Percentiles rank a stretch among this genome's conserved stretches.
phyloP scores from a whole-genome alignment of 2,329 filamentous ascomycete species.

The Fusarium sp. region DNA sequence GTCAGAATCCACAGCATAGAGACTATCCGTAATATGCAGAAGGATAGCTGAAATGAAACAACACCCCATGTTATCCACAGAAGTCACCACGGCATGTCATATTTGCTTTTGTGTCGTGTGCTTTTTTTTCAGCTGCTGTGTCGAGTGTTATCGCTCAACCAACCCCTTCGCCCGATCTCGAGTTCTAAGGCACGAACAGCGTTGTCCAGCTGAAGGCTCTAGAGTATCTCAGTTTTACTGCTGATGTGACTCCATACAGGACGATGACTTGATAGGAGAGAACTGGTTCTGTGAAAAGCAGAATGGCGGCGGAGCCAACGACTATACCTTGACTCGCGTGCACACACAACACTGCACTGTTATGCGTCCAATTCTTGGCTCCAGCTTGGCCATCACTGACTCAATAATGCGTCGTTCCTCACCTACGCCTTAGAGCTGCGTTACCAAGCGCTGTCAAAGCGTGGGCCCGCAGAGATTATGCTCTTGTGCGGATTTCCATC shows the following conservation, averaged over 20 bases:
- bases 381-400: neutral
- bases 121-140: neutral
- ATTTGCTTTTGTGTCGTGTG: slow-evolving; percentile 21
- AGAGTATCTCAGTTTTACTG: neutral
- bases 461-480: slow-evolving; percentile 16
- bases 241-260: neutral
- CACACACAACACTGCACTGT: neutral
- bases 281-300: neutral
- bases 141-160: neutral
- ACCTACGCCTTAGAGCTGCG: slow-evolving; percentile 7
- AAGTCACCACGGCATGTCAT: neutral
- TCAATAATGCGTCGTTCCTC: neutral
- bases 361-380: neutral
- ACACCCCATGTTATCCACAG: slow-evolving; percentile 2
- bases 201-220: neutral
- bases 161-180: neutral
- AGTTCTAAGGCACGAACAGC: neutral
- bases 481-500: slow-evolving; percentile 21
- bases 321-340: slow-evolving; percentile 20
- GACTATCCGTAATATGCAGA: neutral
- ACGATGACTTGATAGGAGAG: neutral
- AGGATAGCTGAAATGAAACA: neutral
- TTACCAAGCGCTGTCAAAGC: slow-evolving; percentile 34
- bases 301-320: neutral
- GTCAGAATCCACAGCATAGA: neutral